phyloP scores from a whole-genome alignment of 2,329 filamentous ascomycete species.

The Huntiella moniliformis region DNA sequence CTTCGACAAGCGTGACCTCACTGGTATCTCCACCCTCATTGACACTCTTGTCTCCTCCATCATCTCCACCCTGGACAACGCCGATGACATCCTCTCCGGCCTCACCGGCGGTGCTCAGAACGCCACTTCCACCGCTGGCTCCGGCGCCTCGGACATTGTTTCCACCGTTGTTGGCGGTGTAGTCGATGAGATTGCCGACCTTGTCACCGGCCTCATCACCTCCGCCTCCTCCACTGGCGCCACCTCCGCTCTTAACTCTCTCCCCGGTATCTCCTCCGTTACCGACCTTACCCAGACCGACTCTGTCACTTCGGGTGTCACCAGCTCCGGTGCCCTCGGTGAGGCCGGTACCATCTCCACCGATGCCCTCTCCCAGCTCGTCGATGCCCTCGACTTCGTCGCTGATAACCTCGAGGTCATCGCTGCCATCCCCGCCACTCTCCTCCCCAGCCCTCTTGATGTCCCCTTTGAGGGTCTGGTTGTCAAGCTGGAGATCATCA shows the following conservation, averaged over 20 bases:
- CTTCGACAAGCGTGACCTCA: background rate
- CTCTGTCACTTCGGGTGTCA: background rate
- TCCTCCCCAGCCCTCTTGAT: constrained; percentile 4
- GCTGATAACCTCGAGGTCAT: constrained; percentile 1
- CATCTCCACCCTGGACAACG: background rate
- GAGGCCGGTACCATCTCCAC: background rate
- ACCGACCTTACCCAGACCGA: background rate
- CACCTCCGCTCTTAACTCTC: background rate
- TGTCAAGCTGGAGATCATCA: background rate
- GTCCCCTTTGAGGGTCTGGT: constrained; percentile 1
- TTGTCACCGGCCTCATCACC: background rate
- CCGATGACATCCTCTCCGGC: background rate
- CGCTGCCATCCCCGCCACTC: background rate
- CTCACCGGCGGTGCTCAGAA: background rate
- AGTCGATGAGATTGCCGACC: background rate
- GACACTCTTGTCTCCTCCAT: background rate
- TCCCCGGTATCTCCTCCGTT: constrained; percentile 2
- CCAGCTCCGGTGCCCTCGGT: background rate
- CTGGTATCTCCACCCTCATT: background rate
- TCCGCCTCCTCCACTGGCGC: background rate
- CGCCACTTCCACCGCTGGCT: background rate
- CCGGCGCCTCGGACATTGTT: background rate
- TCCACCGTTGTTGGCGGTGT: background rate
- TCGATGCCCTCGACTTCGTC: constrained; percentile 3
- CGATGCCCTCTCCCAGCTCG: background rate